Base-by-base conservation (phyloP, 2,329 filamentous ascomycete species). In the Elsinoe australis region DNA sequence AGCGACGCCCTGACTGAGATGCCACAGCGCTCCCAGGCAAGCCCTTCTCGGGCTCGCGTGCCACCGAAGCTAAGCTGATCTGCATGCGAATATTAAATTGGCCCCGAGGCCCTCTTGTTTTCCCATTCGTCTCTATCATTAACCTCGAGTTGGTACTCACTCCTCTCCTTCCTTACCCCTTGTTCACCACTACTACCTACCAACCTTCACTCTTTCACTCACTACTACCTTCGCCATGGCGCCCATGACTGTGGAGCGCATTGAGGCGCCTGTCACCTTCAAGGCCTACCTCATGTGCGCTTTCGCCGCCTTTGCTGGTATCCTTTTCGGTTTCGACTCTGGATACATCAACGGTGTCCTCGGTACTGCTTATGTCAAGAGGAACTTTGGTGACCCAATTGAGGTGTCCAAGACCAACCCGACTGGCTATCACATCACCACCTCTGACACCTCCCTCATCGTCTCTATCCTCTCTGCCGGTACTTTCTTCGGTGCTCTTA, bases 391-490 rank as follows among this genome's bases (percentile, higher is more conserved):
- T 5, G 38, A 34, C 5, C 32, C 36, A n/a, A 47, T 46, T 19
- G 47, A 41, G 7, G 15, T 52, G 19, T 53, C 48, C 12, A 47
- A 51, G 1, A 48, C 48, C 7, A 50, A 54, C n/a, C 42, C 53
- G 3, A 51, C 46, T 12, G 58, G 55, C 36, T 59, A 56, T 51
- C 50, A 41, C 47, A 61, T 64, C 52, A 49, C 53, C 18, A 58
- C 60, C 3, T 61, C 58, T 51, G 52, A 64, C 46, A 60, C 77
- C 35, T 83, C 82, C 0, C 70, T 79, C 32, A 79, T 85, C 51
- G 82, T 85, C 28, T 86, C 83, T 5, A 87, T 87, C 55, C 73
- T 88, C 14, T 87, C 83, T 0, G 81, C 80, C 22, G 84, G 84
- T 50, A 87, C 84, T 24, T 88, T 88, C 66, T 82, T 87, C 54